phyloP scores from a whole-genome alignment of 2,329 filamentous ascomycete genomes.

The Chaetomium sp. region DNA sequence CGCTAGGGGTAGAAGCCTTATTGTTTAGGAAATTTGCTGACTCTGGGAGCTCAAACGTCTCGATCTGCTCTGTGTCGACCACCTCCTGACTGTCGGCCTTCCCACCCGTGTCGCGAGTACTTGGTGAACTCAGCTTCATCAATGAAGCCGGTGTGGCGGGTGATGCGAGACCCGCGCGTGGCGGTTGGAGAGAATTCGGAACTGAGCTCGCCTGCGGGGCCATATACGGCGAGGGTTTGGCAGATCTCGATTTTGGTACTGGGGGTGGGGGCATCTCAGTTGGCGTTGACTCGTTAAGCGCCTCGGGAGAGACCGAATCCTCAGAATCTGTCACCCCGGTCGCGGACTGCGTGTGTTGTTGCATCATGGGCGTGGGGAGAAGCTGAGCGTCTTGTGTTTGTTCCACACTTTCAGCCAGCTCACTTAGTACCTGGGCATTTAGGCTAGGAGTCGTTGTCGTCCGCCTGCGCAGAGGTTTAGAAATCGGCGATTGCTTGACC shows the following conservation, averaged over 20 bases:
- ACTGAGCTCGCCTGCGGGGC: constrained; percentile 42
- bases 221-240: constrained; percentile 62
- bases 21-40: constrained; percentile 46
- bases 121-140: constrained; percentile 64
- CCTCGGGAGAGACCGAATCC: constrained; percentile 60
- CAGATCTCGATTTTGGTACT: constrained; percentile 58
- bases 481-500: constrained; percentile 65
- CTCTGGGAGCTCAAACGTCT: constrained; percentile 65
- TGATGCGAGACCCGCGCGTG: constrained; percentile 40
- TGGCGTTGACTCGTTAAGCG: constrained; percentile 41
- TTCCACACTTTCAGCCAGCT: constrained; percentile 43
- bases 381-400: constrained; percentile 33
- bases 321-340: constrained; percentile 50
- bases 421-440: constrained; percentile 48
- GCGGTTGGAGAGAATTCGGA: constrained; percentile 21
- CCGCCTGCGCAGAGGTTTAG: constrained; percentile 58
- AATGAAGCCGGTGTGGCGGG: constrained; percentile 83
- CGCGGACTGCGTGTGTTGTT: constrained; percentile 31
- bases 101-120: constrained; percentile 41
- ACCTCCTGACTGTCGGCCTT: constrained; percentile 33
- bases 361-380: constrained; percentile 23
- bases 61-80: constrained; percentile 46
- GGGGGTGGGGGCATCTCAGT: constrained; percentile 57
- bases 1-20: constrained; percentile 41
- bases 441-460: constrained; percentile 47